phyloP scores from a whole-genome alignment of 2,329 filamentous ascomycete genomes.

The Macrophomina tecta region DNA sequence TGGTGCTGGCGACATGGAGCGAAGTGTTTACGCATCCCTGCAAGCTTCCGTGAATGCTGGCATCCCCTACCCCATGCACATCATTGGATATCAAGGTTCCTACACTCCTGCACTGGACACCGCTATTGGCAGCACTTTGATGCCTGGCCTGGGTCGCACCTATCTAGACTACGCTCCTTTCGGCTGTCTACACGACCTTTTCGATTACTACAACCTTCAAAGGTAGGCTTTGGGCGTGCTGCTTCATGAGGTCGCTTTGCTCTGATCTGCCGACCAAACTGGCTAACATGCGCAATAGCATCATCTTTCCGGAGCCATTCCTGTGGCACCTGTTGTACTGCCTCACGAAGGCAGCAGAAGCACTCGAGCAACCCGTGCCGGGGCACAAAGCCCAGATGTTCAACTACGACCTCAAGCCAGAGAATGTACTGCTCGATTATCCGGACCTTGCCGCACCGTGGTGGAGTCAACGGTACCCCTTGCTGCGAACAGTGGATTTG shows the following conservation, averaged over 20 bases:
- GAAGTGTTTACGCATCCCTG: neutral
- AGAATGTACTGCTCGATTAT: neutral
- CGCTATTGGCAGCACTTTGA: neutral
- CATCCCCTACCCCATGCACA: neutral
- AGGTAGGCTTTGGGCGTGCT: neutral
- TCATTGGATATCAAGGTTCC: neutral
- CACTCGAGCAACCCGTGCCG: neutral
- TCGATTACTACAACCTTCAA: neutral
- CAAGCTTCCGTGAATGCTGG: neutral
- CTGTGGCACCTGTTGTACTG: conserved; percentile 19
- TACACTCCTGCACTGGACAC: neutral
- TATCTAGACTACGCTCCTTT: conserved; percentile 3
- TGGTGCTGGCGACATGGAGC: neutral
- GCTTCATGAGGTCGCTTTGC: neutral
- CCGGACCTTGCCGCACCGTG: neutral
- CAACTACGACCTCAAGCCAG: conserved; percentile 20
- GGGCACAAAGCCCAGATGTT: neutral
- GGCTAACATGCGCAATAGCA: neutral
- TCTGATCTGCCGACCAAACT: too few species aligned
- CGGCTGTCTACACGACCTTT: neutral
- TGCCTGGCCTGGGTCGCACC: neutral
- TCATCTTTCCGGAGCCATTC: conserved; percentile 4
- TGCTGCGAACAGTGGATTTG: neutral
- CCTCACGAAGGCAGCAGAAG: neutral
- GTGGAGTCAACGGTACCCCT: conserved; percentile 13